Evolutionary conservation across 352 stramenopile genomes (phyloP).

Genomic region (Blastocystis hominis): DNA sequence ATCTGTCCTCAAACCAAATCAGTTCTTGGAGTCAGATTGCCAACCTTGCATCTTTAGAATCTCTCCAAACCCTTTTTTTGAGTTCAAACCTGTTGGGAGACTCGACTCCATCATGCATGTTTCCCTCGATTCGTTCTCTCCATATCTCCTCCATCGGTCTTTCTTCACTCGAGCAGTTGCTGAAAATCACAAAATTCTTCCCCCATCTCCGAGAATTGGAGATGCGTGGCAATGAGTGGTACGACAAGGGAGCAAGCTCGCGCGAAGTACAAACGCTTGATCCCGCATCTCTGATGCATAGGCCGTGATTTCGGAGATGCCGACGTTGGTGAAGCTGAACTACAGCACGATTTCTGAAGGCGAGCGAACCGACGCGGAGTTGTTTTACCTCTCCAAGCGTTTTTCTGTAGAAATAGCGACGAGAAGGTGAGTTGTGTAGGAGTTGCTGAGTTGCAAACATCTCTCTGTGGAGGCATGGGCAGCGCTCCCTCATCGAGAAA

Average conservation of each 20-base stretch:
- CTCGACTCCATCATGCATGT: not conserved
- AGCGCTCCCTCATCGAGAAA: not conserved
- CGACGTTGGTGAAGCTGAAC: not conserved
- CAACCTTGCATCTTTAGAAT: not conserved
- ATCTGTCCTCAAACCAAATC: not conserved
- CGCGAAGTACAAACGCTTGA: not conserved
- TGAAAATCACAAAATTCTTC: not conserved
- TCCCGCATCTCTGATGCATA: not conserved
- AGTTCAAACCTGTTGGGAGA: not conserved
- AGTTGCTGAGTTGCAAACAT: not conserved
- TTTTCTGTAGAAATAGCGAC: not conserved
- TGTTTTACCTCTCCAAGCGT: not conserved
- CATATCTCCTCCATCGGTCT: not conserved
- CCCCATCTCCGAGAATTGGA: not conserved
- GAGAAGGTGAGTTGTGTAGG: not conserved
- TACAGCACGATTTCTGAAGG: not conserved
- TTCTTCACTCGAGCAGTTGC: not conserved
- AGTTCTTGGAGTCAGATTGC: not conserved
- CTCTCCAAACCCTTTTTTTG: not conserved
- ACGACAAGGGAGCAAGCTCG: not conserved
- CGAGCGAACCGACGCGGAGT: not conserved
- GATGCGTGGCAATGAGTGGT: not conserved
- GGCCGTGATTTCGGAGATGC: not conserved
- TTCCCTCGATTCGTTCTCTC: not conserved
- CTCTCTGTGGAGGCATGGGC: not conserved